These are phyloP conservation scores for Diutina catenulata DNA, from an alignment of 1,139 yeast species.

Conservation along the genomic window DNA sequence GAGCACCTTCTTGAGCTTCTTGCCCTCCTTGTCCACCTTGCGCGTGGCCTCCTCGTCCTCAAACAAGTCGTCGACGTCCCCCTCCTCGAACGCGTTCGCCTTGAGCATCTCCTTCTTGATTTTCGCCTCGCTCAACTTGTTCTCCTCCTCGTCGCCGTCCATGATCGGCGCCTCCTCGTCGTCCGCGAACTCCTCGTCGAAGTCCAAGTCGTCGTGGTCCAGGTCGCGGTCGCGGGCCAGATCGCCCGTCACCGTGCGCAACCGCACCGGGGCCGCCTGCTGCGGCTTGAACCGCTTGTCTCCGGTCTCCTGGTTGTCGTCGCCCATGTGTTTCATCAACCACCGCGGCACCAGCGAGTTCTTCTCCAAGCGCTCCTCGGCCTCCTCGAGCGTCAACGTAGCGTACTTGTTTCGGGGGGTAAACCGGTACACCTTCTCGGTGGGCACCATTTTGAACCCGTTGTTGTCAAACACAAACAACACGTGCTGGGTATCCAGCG, in stretches of 20 bases:
- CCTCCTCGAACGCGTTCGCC: constrained; percentile 65
- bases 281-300: constrained; percentile 29
- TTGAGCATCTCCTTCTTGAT: constrained; percentile 84
- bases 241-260: constrained; percentile 46
- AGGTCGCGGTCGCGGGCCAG: constrained; percentile 49
- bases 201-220: constrained; percentile 88
- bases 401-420: constrained; percentile 91
- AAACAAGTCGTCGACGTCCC: constrained; percentile 36
- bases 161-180: constrained; percentile 98
- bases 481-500: constrained; percentile 70
- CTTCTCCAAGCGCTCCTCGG: constrained; percentile 89
- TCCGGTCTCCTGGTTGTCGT: constrained; percentile 35
- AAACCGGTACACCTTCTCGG: constrained; percentile 85
- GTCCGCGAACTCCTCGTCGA: constrained; percentile 94
- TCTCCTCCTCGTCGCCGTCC: constrained; percentile 95
- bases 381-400: constrained; percentile 89
- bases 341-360: constrained; percentile 77
- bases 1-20: constrained; percentile 70
- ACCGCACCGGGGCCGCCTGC: constrained; percentile 7
- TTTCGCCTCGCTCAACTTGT: constrained; percentile 77
- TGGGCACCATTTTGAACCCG: constrained; percentile 90
- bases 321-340: constrained; percentile 87
- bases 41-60: constrained; percentile 54
- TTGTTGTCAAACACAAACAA: constrained; percentile 75
- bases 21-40: constrained; percentile 87